phyloP scores from a whole-genome alignment of 2,329 filamentous ascomycete species.

The Myriosclerotinia duriaeana region DNA sequence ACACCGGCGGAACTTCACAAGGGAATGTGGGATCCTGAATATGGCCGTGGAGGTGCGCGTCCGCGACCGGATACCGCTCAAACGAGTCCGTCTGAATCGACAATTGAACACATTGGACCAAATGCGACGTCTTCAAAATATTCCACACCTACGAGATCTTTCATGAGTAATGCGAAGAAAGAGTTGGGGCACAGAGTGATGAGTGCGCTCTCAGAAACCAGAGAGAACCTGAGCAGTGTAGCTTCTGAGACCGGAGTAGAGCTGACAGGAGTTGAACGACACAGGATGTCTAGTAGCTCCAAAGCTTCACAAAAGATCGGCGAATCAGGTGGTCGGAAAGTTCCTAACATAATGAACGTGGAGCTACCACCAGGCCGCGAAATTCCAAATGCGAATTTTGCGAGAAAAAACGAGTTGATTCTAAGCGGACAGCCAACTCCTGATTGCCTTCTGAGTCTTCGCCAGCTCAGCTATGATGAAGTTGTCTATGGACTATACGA shows the following conservation, averaged over 20 bases:
- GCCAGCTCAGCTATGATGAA: conserved; percentile 18
- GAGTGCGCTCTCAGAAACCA: conserved; percentile 20
- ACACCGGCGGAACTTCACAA: conserved; percentile 26
- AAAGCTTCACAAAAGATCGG: neutral
- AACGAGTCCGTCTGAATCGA: neutral
- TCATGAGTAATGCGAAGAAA: conserved; percentile 15
- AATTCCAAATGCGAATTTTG: conserved; percentile 49
- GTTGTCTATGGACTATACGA: conserved; percentile 8
- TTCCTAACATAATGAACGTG: conserved; percentile 15
- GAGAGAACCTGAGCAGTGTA: neutral
- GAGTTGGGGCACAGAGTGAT: conserved; percentile 11
- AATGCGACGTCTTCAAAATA: neutral
- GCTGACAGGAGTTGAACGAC: neutral
- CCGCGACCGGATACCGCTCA: neutral
- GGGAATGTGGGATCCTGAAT: conserved; percentile 25
- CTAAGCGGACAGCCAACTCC: conserved; percentile 35
- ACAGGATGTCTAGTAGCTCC: neutral
- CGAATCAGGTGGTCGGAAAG: neutral
- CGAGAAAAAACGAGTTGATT: conserved; percentile 46
- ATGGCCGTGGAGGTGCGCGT: conserved; percentile 24
- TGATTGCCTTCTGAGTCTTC: conserved; percentile 19
- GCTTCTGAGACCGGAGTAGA: neutral
- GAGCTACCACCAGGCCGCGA: conserved; percentile 28
- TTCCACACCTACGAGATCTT: conserved; percentile 16
- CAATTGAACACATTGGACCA: neutral